Conservation (phyloP, 495 filamentous ascomycete genomes). For the Aspergillus hancockii region DNA sequence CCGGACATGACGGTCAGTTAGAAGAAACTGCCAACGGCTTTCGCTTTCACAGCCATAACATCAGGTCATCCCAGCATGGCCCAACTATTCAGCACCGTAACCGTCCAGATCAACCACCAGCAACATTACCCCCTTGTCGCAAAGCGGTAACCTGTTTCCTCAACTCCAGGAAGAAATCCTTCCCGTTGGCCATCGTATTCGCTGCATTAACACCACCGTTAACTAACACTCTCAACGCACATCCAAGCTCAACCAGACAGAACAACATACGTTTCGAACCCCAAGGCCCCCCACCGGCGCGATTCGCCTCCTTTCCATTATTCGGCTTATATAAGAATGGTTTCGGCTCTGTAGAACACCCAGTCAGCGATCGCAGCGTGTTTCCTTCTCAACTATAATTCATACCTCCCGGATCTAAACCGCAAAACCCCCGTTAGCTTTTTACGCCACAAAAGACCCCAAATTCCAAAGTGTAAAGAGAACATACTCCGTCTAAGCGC, state of each 20-base stretch:
- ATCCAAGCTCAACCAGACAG: neutral
- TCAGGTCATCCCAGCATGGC: neutral
- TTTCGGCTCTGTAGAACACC: conserved; percentile 30
- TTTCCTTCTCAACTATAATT: neutral
- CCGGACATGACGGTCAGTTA: neutral
- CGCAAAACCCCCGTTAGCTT: conserved; percentile 6
- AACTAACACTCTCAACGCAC: conserved; percentile 12
- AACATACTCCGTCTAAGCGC: conserved; percentile 42
- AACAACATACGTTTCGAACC: conserved; percentile 48
- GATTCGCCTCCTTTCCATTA: conserved; percentile 39
- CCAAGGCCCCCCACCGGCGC: conserved; percentile 46
- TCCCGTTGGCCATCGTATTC: conserved; percentile 54
- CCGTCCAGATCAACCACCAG: conserved; percentile 40
- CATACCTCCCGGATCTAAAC: conserved; percentile 35
- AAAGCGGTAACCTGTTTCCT: conserved; percentile 50
- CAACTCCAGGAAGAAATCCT: conserved; percentile 56
- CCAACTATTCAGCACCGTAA: neutral
- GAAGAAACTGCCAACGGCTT: neutral
- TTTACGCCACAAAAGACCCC: neutral
- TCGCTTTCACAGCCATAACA: neutral
- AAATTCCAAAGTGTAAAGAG: neutral
- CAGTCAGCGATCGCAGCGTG: conserved; percentile 7
- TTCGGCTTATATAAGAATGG: conserved; percentile 42
- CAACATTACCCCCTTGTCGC: conserved; percentile 40
- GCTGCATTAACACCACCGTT: conserved; percentile 33